Evolutionary conservation across 202 grass and related monocot species (phyloP).

Genomic region (Eragrostis tef): DNA sequence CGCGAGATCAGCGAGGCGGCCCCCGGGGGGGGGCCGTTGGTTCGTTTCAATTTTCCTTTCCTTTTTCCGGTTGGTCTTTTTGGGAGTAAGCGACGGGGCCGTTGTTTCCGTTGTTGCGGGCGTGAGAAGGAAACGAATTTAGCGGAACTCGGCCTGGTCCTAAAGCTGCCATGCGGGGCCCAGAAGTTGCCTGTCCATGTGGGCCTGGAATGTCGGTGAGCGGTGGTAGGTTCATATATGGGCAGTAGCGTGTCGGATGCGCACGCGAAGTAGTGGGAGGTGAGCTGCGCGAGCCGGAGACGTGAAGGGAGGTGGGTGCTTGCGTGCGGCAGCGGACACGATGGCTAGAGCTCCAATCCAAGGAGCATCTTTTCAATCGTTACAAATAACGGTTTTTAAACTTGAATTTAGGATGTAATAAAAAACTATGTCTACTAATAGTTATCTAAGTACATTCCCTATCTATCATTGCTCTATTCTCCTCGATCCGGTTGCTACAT

Average conservation of each 20-base stretch:
- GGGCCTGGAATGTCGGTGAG: neutral
- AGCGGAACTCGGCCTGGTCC: neutral
- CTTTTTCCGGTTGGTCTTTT: slow-evolving; percentile 5
- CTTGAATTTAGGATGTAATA: too few species aligned
- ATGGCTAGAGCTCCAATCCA: too few species aligned
- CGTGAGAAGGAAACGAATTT: neutral
- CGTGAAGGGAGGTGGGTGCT: slow-evolving; percentile 18
- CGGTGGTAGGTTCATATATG: too few species aligned
- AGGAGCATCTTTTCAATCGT: too few species aligned
- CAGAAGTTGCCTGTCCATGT: accelerated
- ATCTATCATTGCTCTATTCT: too few species aligned
- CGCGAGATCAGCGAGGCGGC: neutral
- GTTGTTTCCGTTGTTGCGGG: slow-evolving; percentile 56
- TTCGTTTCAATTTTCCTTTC: neutral
- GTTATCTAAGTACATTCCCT: too few species aligned
- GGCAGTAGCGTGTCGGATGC: neutral
- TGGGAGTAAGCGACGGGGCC: slow-evolving; percentile 22
- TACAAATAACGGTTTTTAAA: too few species aligned
- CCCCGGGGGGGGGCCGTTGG: slow-evolving; percentile 6
- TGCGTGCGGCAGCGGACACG: neutral
- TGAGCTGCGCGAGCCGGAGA: neutral
- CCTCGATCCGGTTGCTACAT: too few species aligned
- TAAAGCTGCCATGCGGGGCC: neutral
- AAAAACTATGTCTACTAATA: too few species aligned
- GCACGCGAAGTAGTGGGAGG: neutral